Evolutionary conservation across 129 eudicot species (phyloP), one percentile per base, ranked within the genome.

Genomic region (Rutidosis leptorrhynchoides): DNA sequence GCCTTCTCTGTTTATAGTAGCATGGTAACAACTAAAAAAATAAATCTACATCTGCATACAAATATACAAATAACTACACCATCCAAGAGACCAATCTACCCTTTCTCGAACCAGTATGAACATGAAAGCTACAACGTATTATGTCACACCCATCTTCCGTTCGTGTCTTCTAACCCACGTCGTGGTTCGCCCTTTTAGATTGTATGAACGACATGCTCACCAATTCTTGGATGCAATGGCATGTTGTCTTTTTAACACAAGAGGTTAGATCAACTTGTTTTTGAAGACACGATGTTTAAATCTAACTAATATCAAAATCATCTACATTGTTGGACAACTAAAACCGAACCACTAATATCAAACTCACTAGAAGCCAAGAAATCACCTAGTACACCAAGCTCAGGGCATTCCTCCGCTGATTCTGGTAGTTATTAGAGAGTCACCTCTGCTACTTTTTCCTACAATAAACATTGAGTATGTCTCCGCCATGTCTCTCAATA

Each of bases 321-420:
- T 80, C 83, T 82, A 70, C 78, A 77, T 57, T 86, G 98, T 67
- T 92, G 96, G 48, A 93, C 70, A 35, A 93, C 83, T 70, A 93
- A 77, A 65, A 93, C 95, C 1, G 98, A 93, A 72, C 95, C 90
- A 54, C 86, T 65, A 28, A 72, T 68, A 64, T 86, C 92, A 52
- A 83, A 93, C 9, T 93, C 98, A 58, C 95, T 72, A 61, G 98
- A 93, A 58, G 96, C 98, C 81, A 93, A 82, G 54, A 85, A 80
- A 74, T 93, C 98, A 26, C 96, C 98, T 22, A 93, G 89, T 48
- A 78, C 88, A 22, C 98, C 98, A 15, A 93, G 95, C 77, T 93
- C 98, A 0, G 95, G 96, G 48, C 96, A 93, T 67, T 93, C 98
- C 76, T 93, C 98, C 98, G 55, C 98, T 93, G 73, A 93, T 82